Evolutionary conservation across 2,329 filamentous ascomycete species (phyloP), one percentile per base, ranked within the genome.

Genomic region (Diaporthe eres): DNA sequence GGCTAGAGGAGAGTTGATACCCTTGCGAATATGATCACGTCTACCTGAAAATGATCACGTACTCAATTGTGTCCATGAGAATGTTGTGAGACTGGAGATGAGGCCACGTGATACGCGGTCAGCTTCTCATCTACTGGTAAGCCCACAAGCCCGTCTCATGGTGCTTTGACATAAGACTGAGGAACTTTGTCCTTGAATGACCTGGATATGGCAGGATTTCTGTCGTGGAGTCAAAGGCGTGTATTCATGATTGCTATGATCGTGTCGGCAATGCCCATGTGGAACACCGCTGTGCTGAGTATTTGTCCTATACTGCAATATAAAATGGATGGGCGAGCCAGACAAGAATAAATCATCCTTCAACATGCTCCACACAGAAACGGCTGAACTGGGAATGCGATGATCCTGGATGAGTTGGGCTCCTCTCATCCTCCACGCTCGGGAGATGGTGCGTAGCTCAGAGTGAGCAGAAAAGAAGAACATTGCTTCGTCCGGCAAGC

Each of bases 1-100:
- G 65, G 65, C 65, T 70, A 70, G 65, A 70, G 47, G 65, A 70
- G 65, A 70, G 47, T 70, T 70, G 65, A 70, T 70, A 70, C 65
- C 65, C 65, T 65, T 70, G 65, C 49, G 65, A 70, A 70, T 42
- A 70, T 70, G 49, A 70, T 70, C 65, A 70, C 65, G 49, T 70
- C 65, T 70, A 55, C 34, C 49, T 55, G 49, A 22, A 17, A 8
- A 55, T 13, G 49, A 34, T 22, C 22, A 39, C 39, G 10, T 12
- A 22, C 47, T 28, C 7, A n/a, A 8, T 12, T 12, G 4, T 39
- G 7, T 28, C 19, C 3, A 22, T 12, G 9, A 39, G 34, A 28
- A 25, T 25, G 28, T 39, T 37, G 7, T 42, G n/a, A 44, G 47
- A 31, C 9, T 5, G 34, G 31, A 25, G 12, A 25, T 9, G 28